Conservation (phyloP, 352 stramenopile species). For the Pythium brachiatum region DNA sequence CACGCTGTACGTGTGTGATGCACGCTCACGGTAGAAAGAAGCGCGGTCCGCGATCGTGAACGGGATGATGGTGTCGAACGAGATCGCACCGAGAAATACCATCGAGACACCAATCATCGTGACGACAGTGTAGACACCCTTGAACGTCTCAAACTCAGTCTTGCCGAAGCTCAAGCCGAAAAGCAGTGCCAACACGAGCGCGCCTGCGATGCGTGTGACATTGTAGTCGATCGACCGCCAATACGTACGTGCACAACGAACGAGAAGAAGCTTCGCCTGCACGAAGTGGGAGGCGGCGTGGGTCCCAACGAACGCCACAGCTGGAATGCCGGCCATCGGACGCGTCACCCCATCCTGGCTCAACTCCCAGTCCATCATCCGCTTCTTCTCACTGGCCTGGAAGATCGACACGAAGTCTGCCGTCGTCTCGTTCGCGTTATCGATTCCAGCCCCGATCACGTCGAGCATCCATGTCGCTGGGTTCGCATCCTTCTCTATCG, state of each 20-base stretch:
- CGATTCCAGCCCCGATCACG: too few relatives aligned
- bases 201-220: conserved; percentile 46
- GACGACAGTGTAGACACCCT: conserved; percentile 27
- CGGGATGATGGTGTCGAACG: conserved; percentile 53
- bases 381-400: conserved; percentile 4
- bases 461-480: too few relatives aligned
- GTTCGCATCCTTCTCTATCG: too few relatives aligned
- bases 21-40: conserved; percentile 91
- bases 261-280: conserved; percentile 22
- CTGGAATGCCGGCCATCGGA: conserved; percentile 1
- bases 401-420: conserved; percentile 5
- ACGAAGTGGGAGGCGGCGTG: neutral
- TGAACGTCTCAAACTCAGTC: conserved; percentile 23
- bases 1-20: conserved; percentile 85
- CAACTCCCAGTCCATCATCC: conserved; percentile 9
- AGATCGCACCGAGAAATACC: conserved; percentile 59
- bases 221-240: conserved; percentile 58
- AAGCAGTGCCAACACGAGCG: conserved; percentile 48
- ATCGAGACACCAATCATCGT: conserved; percentile 66
- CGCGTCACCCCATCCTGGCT: neutral
- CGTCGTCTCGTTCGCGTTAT: conserved; percentile 7
- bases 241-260: conserved; percentile 16
- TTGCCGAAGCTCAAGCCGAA: conserved; percentile 46
- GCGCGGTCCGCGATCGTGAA: conserved; percentile 68
- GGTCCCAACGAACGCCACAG: conserved; percentile 16